These are phyloP conservation scores for Meyerozyma smithsonii DNA, from an alignment of 1,139 yeast species.

Conservation along the genomic window DNA sequence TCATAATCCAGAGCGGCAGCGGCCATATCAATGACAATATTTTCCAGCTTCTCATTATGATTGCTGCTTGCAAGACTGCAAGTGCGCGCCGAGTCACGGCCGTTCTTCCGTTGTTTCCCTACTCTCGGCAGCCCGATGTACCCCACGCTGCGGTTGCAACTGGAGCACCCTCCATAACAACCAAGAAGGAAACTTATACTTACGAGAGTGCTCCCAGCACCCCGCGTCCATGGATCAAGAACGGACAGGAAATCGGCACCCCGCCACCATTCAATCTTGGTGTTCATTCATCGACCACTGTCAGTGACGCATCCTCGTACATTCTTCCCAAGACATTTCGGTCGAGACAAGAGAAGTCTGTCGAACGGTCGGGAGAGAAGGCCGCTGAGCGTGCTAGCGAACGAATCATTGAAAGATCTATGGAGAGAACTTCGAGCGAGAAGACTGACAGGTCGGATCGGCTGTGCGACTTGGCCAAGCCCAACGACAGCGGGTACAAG, in stretches of 20 bases:
- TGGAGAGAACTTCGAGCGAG: background rate
- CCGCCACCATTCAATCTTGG: slow-evolving; percentile 14
- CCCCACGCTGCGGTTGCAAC: slow-evolving; percentile 76
- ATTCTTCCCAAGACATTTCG: background rate
- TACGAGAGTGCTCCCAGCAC: slow-evolving; percentile 65
- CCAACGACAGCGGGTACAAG: slow-evolving; percentile 60
- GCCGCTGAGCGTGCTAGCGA: background rate
- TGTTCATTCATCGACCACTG: slow-evolving; percentile 10
- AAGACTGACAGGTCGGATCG: background rate
- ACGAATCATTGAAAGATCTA: background rate
- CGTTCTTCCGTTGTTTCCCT: slow-evolving; percentile 91
- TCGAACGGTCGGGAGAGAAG: background rate
- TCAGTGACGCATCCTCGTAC: background rate
- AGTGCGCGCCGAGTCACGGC: slow-evolving; percentile 93
- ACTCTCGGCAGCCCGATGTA: slow-evolving; percentile 92
- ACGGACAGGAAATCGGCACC: slow-evolving; percentile 9
- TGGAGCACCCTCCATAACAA: slow-evolving; percentile 38
- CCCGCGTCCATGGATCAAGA: slow-evolving; percentile 39
- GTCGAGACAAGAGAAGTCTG: background rate
- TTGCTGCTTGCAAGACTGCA: slow-evolving; percentile 94
- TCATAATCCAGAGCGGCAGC: slow-evolving; percentile 75
- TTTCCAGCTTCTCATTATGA: slow-evolving; percentile 79
- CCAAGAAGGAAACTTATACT: slow-evolving; percentile 42
- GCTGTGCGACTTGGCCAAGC: background rate
- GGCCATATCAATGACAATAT: slow-evolving; percentile 91